Percentiles rank a stretch among this genome's conserved stretches.
Conservation (phyloP, 805 yeast species). For the Komagataella pseudopastoris region DNA sequence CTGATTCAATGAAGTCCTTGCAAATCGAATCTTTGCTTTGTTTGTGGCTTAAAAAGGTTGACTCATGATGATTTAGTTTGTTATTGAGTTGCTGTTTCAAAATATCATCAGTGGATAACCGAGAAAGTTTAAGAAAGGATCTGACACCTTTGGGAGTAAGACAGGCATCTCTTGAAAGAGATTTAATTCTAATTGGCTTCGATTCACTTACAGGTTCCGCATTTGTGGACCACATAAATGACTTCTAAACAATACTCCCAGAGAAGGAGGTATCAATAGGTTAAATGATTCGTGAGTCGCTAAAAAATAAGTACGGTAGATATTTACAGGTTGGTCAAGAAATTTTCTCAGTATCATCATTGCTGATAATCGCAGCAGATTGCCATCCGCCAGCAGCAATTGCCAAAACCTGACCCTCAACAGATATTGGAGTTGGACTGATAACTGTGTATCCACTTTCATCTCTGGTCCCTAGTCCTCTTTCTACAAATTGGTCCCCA, state of each 20-base stretch:
- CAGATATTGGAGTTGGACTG: constrained; percentile 27
- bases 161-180: constrained; percentile 13
- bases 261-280: background rate
- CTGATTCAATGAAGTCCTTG: constrained; percentile 17
- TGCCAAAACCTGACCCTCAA: constrained; percentile 36
- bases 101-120: constrained; percentile 30
- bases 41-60: constrained; percentile 1
- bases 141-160: constrained; percentile 19
- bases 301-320: background rate
- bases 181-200: background rate
- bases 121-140: constrained; percentile 20
- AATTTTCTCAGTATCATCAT: background rate
- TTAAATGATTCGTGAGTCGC: background rate
- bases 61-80: constrained; percentile 16
- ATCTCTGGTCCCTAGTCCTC: background rate
- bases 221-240: background rate
- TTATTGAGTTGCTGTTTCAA: constrained; percentile 28
- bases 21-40: constrained; percentile 15
- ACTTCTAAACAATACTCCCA: background rate
- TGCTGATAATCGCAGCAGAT: constrained; percentile 43
- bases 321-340: background rate
- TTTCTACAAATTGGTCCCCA: constrained; percentile 4
- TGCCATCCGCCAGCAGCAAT: constrained; percentile 78
- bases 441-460: constrained; percentile 3
- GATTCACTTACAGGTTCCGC: background rate